These are phyloP conservation scores for Oidiodendron maius DNA, from an alignment of 495 filamentous ascomycete species.

Conservation along the genomic window DNA sequence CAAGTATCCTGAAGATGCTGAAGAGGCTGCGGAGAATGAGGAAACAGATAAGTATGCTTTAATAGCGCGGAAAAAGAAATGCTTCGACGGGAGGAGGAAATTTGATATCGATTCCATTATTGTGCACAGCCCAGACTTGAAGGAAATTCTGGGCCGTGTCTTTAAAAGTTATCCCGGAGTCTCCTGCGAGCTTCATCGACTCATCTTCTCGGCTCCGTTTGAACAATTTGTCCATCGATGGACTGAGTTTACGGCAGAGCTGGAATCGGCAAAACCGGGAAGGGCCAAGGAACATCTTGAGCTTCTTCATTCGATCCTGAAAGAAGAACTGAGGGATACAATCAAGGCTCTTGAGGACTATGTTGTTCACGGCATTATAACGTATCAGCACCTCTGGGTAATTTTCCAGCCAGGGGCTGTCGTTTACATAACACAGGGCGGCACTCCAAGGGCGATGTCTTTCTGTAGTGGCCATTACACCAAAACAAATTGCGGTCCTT, in stretches of 20 bases:
- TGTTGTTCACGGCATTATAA: constrained; percentile 75
- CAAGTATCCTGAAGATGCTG: constrained; percentile 38
- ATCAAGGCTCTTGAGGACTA: constrained; percentile 78
- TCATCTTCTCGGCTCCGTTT: constrained; percentile 55
- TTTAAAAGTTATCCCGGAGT: constrained; percentile 59
- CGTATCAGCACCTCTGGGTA: constrained; percentile 83
- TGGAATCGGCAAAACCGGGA: constrained; percentile 38
- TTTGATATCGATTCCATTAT: constrained; percentile 56
- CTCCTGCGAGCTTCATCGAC: constrained; percentile 50
- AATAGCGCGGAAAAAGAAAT: constrained; percentile 41
- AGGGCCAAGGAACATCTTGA: constrained; percentile 49
- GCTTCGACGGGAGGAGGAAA: constrained; percentile 52
- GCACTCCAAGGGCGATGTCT: constrained; percentile 45
- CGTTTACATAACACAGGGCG: constrained; percentile 71
- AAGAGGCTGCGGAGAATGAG: constrained; percentile 40
- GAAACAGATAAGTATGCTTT: constrained; percentile 48
- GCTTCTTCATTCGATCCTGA: constrained; percentile 48
- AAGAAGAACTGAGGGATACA: constrained; percentile 56
- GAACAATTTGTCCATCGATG: constrained; percentile 63
- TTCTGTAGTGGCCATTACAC: constrained; percentile 48
- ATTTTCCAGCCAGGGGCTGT: constrained; percentile 84
- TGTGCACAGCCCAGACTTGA: constrained; percentile 57
- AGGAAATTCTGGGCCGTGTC: constrained; percentile 46
- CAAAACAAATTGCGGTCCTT: constrained; percentile 54
- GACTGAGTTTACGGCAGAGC: constrained; percentile 42